phyloP scores from a whole-genome alignment of 164 flowering plant species.

The Annona squamosa region DNA sequence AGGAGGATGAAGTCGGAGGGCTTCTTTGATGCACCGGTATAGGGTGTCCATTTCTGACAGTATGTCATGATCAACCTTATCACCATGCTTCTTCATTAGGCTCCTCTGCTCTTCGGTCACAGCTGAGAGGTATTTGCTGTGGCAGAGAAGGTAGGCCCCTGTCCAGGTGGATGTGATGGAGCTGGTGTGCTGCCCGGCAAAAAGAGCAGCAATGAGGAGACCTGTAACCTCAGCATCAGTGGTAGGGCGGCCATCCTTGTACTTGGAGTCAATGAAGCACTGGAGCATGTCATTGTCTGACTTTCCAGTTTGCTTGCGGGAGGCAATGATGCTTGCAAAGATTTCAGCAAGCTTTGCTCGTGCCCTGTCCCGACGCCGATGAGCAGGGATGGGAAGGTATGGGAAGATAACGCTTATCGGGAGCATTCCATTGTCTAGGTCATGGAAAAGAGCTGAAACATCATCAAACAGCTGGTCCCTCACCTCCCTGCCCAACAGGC shows the following conservation, averaged over 20 bases:
- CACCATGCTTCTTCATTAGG: conserved; percentile 61
- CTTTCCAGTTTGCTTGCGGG: conserved; percentile 58
- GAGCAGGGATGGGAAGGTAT: conserved; percentile 90
- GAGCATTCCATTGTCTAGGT: conserved; percentile 94
- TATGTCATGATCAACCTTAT: conserved; percentile 71
- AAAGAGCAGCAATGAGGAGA: conserved; percentile 91
- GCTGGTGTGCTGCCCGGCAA: conserved; percentile 98
- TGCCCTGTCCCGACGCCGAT: conserved; percentile 79
- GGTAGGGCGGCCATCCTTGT: conserved; percentile 91
- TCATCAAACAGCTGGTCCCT: conserved; percentile 86
- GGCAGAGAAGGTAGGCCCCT: conserved; percentile 76
- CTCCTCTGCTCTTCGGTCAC: conserved; percentile 71
- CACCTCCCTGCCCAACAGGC: conserved; percentile 86
- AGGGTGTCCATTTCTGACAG: conserved; percentile 86
- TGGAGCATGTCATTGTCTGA: conserved; percentile 86
- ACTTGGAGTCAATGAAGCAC: conserved; percentile 83
- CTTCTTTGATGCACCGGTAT: conserved; percentile 84
- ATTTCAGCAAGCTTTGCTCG: conserved; percentile 73
- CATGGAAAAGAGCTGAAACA: conserved; percentile 91
- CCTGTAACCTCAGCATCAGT: conserved; percentile 90
- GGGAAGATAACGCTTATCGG: conserved; percentile 93
- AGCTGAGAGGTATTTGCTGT: conserved; percentile 50
- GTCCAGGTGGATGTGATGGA: conserved; percentile 95
- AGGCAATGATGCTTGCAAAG: conserved; percentile 59
- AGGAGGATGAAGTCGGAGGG: conserved; percentile 94